Conservation (phyloP, 345 rosid genomes). For the Fremontodendron californicum region DNA sequence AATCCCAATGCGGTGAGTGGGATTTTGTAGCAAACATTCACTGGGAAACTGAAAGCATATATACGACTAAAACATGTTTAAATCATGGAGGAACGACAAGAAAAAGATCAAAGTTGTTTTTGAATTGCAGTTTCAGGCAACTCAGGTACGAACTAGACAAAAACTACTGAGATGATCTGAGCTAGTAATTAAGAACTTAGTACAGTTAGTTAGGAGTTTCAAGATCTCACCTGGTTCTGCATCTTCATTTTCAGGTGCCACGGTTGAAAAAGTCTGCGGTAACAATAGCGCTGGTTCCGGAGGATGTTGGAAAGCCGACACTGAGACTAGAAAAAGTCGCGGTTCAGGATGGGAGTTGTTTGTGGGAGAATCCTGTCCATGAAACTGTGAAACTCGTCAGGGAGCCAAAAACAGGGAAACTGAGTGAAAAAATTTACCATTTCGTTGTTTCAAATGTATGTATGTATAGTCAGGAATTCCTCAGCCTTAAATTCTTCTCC, state of each 20-base stretch:
- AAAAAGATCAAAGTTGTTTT: constrained; percentile 85
- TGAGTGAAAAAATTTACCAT: constrained; percentile 78
- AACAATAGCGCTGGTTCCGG: constrained; percentile 83
- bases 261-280: constrained; percentile 72
- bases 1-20: constrained; percentile 15
- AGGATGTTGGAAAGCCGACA: constrained; percentile 85
- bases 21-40: constrained; percentile 26
- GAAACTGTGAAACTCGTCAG: constrained; percentile 63
- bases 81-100: constrained; percentile 89
- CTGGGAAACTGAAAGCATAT: constrained; percentile 20
- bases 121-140: constrained; percentile 87
- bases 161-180: no score
- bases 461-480: constrained; percentile 24
- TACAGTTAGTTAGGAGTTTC: not conserved
- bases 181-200: not conserved
- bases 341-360: constrained; percentile 66
- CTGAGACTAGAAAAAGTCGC: constrained; percentile 66
- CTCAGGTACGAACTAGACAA: constrained; percentile 65
- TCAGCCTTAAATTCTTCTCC: not conserved
- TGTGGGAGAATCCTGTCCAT: constrained; percentile 84
- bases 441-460: constrained; percentile 81
- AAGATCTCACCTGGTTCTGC: constrained; percentile 24
- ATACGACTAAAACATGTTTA: constrained; percentile 53
- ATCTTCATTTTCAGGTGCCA: constrained; percentile 63
- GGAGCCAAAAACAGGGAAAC: constrained; percentile 68